Evolutionary conservation across 202 grass and related monocot genomes (phyloP).

Genomic region (Saccharum hybrid): DNA sequence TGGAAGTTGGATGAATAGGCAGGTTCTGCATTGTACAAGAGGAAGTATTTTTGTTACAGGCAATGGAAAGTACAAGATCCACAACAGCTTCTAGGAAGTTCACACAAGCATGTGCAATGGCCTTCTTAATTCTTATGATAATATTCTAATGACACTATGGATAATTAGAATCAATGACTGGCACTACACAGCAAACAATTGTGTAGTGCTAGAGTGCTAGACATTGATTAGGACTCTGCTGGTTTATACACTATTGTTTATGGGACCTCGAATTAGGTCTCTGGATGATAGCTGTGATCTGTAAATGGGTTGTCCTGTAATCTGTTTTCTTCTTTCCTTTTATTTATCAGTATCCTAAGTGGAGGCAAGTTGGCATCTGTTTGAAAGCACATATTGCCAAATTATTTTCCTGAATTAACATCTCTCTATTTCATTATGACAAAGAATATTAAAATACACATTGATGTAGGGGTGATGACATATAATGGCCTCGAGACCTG

Average conservation of each 20-base stretch:
- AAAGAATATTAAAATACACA: not conserved
- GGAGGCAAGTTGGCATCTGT: not conserved
- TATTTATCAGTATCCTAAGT: not conserved
- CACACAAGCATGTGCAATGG: slow-evolving; percentile 29
- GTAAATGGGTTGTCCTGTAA: not conserved
- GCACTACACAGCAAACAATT: not conserved
- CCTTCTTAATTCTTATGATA: not conserved
- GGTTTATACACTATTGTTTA: not conserved
- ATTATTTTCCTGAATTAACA: not conserved
- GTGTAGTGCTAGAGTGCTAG: not conserved
- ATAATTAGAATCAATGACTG: not conserved
- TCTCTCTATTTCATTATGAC: not conserved
- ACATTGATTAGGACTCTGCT: not conserved
- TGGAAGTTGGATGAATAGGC: not conserved
- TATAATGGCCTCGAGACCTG: slow-evolving; percentile 77
- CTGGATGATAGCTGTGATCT: not conserved
- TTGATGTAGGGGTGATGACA: slow-evolving; percentile 74
- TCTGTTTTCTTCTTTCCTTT: not conserved
- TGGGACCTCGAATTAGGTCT: not conserved
- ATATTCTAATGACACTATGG: not conserved
- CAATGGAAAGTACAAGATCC: not conserved
- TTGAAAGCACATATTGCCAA: not conserved
- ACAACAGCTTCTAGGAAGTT: slow-evolving; percentile 4
- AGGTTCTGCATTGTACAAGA: not conserved
- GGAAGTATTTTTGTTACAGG: not conserved